A percentile compares a stretch with the other conserved stretches of the same genome.
Conservation (phyloP, 495 filamentous ascomycete genomes). For the Mycothermus thermophilus region DNA sequence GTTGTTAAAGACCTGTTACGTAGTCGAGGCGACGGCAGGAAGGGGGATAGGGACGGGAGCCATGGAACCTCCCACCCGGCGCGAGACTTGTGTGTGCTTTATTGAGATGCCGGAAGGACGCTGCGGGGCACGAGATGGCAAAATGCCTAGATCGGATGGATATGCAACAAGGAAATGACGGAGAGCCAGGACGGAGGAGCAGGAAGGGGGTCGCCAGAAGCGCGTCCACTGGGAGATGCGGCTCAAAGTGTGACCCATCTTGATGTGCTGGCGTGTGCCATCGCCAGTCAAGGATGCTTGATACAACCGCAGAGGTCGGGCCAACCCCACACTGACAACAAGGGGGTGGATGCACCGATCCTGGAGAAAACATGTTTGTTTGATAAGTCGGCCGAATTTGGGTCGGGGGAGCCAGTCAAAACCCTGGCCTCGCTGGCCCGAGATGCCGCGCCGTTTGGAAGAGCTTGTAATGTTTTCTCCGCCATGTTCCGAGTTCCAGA, state of each 20-base stretch:
- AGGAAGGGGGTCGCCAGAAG: constrained; percentile 35
- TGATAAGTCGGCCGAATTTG: constrained; percentile 30
- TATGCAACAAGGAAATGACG: constrained; percentile 25
- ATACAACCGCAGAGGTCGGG: constrained; percentile 47
- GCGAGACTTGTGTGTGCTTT: constrained; percentile 51
- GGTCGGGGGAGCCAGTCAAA: constrained; percentile 25
- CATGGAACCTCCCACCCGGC: constrained; percentile 22
- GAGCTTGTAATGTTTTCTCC: constrained; percentile 21
- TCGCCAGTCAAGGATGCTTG: constrained; percentile 80
- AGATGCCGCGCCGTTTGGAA: constrained; percentile 28
- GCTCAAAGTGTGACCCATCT: constrained; percentile 49
- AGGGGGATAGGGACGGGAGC: constrained; percentile 12
- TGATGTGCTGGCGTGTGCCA: constrained; percentile 89
- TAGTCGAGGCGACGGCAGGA: constrained; percentile 17
- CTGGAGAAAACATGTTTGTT: constrained; percentile 31
- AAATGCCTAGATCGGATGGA: constrained; percentile 32
- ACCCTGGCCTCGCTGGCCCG: too few species aligned
- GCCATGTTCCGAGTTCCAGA: too few species aligned
- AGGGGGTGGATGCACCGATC: constrained; percentile 33
- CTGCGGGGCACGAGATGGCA: constrained; percentile 34
- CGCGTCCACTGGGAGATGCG: constrained; percentile 41
- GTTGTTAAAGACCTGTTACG: too few species aligned
- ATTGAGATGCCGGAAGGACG: constrained; percentile 40
- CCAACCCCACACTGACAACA: constrained; percentile 44
- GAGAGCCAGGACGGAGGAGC: constrained; percentile 32